phyloP scores from a whole-genome alignment of 169 alveolate genomes.

The Plasmodium relictum region DNA sequence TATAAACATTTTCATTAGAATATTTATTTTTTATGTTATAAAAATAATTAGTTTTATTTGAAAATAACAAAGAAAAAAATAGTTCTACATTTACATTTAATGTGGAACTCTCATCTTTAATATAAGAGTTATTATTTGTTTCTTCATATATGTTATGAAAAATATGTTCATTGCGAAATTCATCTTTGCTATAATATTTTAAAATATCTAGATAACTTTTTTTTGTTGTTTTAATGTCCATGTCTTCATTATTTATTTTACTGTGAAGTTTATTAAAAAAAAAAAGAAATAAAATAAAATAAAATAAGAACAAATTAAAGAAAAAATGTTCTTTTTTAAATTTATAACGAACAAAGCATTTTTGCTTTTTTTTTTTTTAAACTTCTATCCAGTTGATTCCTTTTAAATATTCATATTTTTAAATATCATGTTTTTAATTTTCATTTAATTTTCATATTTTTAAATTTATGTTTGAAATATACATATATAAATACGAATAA shows the following conservation, averaged over 20 bases:
- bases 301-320: neutral
- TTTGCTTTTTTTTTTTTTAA: too few species aligned
- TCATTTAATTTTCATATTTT: too few species aligned
- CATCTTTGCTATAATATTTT: slow-evolving; percentile 54
- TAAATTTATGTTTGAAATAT: too few species aligned
- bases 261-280: neutral
- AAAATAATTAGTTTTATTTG: neutral
- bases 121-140: neutral
- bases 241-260: slow-evolving; percentile 7
- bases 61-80: slow-evolving; percentile 11
- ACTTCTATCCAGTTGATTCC: too few species aligned
- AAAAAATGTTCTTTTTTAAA: too few species aligned
- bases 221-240: slow-evolving; percentile 2
- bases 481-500: too few species aligned
- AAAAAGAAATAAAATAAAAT: neutral
- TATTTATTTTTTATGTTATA: slow-evolving; percentile 7
- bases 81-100: neutral
- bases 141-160: neutral
- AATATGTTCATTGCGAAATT: neutral
- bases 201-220: slow-evolving; percentile 50
- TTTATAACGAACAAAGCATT: too few species aligned
- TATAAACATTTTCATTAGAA: neutral
- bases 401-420: too few species aligned
- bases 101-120: neutral
- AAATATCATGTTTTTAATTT: too few species aligned